Evolutionary conservation across 345 rosid species (phyloP).

Genomic region (Aquilaria yunnanensis): DNA sequence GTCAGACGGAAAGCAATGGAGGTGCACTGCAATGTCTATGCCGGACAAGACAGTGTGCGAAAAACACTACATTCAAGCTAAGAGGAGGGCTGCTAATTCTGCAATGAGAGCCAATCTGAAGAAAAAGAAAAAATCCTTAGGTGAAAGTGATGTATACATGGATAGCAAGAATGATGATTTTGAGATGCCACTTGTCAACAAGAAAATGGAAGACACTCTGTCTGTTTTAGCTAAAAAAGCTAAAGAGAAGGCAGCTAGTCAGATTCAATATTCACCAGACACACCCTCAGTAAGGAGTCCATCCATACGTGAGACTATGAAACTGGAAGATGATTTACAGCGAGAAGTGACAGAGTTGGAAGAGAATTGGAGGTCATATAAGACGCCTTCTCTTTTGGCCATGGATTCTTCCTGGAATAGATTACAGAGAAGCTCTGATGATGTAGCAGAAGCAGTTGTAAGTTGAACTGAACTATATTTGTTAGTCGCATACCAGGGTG

Average conservation of each 20-base stretch:
- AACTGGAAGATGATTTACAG: conserved; percentile 41
- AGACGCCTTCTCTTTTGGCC: conserved; percentile 43
- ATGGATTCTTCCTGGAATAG: conserved; percentile 55
- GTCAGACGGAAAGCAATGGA: conserved; percentile 98
- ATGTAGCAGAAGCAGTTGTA: conserved; percentile 36
- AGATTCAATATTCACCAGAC: conserved; percentile 48
- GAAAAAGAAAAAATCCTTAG: conserved; percentile 62
- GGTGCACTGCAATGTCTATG: conserved; percentile 98
- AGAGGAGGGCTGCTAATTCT: conserved; percentile 92
- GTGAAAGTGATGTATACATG: conserved; percentile 50
- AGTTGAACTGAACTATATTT: conserved; percentile 13
- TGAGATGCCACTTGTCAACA: conserved; percentile 37
- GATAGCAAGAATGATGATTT: conserved; percentile 72
- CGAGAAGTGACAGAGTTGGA: conserved; percentile 55
- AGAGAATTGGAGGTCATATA: conserved; percentile 53
- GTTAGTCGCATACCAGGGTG: too few species aligned
- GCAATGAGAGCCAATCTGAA: conserved; percentile 77
- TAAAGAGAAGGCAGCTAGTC: conserved; percentile 39
- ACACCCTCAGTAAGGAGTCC: conserved; percentile 39
- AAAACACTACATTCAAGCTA: conserved; percentile 93
- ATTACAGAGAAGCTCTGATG: conserved; percentile 57
- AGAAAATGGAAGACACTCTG: conserved; percentile 34
- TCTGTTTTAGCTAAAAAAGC: conserved; percentile 34
- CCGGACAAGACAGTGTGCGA: conserved; percentile 97
- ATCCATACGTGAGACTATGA: conserved; percentile 32